Conservation (phyloP, 2,329 filamentous ascomycete species). For the Ophioceras dolichostomum region DNA sequence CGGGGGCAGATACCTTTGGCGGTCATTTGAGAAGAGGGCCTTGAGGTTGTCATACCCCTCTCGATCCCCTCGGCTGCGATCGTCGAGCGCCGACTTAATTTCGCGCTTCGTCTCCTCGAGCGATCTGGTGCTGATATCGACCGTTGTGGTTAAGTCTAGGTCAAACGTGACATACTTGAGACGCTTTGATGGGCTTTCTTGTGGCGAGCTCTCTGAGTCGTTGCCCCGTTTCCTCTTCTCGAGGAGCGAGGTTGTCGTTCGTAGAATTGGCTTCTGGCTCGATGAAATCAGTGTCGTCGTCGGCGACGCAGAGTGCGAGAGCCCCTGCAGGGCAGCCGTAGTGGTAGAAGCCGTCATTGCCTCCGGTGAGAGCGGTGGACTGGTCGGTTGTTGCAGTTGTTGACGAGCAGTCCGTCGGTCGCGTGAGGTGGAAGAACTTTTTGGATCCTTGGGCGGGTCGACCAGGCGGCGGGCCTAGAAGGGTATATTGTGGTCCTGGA, state of each 20-base stretch:
- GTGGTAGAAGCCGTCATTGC: conserved; percentile 1
- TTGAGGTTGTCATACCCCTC: conserved; percentile 51
- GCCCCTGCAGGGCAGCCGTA: not conserved
- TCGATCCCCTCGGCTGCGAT: conserved; percentile 42
- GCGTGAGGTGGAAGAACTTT: too few species aligned
- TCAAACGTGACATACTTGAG: conserved; percentile 45
- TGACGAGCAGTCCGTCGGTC: too few species aligned
- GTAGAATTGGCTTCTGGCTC: conserved; percentile 41
- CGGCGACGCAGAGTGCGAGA: not conserved
- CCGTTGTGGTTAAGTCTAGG: conserved; percentile 42
- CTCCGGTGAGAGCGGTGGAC: not conserved
- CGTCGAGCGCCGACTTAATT: conserved; percentile 42
- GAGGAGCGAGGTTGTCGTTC: conserved; percentile 29
- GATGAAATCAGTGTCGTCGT: not conserved
- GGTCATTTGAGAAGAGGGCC: conserved; percentile 41
- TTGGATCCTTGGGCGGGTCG: too few species aligned
- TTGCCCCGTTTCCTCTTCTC: conserved; percentile 31
- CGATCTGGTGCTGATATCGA: conserved; percentile 39
- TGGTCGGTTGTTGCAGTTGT: too few species aligned
- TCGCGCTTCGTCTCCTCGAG: conserved; percentile 43
- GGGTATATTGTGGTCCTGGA: not conserved
- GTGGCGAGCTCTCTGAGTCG: conserved; percentile 22
- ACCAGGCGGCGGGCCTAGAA: too few species aligned
- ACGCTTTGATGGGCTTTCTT: conserved; percentile 38
- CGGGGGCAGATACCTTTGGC: conserved; percentile 19